Evolutionary conservation across 2,329 filamentous ascomycete species (phyloP).

Genomic region (Hawksworthiomyces lignivorus): DNA sequence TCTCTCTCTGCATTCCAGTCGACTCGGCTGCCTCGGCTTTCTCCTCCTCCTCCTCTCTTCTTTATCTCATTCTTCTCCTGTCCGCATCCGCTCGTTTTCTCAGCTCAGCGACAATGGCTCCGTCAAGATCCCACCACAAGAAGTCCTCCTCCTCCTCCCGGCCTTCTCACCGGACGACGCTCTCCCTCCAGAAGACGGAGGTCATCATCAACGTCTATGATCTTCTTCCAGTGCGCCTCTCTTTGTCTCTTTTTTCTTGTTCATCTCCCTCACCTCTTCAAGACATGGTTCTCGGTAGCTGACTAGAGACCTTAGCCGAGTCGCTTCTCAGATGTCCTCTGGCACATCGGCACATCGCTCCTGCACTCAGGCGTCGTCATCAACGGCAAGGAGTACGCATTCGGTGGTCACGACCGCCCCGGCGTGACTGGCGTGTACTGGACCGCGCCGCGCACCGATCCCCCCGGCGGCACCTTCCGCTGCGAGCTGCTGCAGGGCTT

Average conservation of each 20-base stretch:
- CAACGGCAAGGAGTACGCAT: constrained; percentile 73
- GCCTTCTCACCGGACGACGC: constrained; percentile 51
- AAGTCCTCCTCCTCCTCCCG: no score
- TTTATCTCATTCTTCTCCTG: no score
- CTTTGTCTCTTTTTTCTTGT: not conserved
- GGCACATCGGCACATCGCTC: constrained; percentile 69
- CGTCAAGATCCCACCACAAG: constrained; percentile 33
- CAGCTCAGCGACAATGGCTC: constrained; percentile 33
- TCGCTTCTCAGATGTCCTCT: constrained; percentile 66
- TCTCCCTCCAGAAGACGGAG: constrained; percentile 65
- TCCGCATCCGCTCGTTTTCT: no score
- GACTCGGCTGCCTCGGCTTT: no score
- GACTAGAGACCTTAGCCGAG: constrained; percentile 62
- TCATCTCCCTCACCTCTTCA: no score
- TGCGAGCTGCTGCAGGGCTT: constrained; percentile 72
- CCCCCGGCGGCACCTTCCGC: constrained; percentile 70
- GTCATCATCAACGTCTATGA: constrained; percentile 73
- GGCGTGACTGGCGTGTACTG: constrained; percentile 74
- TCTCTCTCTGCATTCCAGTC: no score
- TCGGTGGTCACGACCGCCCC: constrained; percentile 68
- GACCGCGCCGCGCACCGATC: constrained; percentile 64
- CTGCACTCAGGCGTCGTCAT: constrained; percentile 80
- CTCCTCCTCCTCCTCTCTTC: no score
- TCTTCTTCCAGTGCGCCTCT: constrained; percentile 55
- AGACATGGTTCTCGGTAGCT: no score